A percentile compares a stretch with the other conserved stretches of the same genome.
These are phyloP conservation scores for Diplocarpon rosae DNA, from an alignment of 2,329 filamentous ascomycete genomes.

Conservation along the genomic window DNA sequence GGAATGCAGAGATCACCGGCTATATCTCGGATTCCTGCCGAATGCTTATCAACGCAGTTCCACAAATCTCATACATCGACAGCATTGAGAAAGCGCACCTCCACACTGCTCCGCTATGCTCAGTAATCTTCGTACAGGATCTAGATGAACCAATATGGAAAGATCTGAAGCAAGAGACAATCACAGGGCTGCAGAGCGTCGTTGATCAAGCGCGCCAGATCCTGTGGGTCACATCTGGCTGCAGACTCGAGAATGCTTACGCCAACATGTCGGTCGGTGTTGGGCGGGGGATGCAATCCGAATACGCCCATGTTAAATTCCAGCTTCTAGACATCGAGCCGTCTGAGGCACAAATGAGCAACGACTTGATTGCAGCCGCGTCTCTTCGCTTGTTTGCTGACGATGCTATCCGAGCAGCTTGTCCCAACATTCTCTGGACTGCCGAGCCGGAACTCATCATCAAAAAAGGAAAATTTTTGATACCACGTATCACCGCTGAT, in stretches of 20 bases:
- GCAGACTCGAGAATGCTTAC: conserved; percentile 6
- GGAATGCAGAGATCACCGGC: conserved; percentile 3
- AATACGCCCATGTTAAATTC: conserved; percentile 7
- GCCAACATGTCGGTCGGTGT: conserved; percentile 9
- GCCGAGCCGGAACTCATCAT: conserved; percentile 7
- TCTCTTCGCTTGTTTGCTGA: conserved; percentile 6
- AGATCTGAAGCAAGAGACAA: conserved; percentile 5
- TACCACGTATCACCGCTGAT: conserved; percentile 6
- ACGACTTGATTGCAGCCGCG: conserved; percentile 7
- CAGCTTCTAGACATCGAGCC: conserved; percentile 8
- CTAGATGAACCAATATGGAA: conserved; percentile 7
- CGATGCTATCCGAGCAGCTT: conserved; percentile 5
- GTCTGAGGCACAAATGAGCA: conserved; percentile 5
- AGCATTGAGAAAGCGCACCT: conserved; percentile 3
- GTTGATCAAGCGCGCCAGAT: conserved; percentile 6
- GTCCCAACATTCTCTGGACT: conserved; percentile 7
- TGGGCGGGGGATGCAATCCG: conserved; percentile 8
- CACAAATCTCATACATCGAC: conserved; percentile 3
- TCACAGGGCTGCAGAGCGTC: conserved; percentile 3
- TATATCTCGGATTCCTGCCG: conserved; percentile 3
- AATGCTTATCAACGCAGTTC: conserved; percentile 1
- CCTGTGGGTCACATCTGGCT: conserved; percentile 8
- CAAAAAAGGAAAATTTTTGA: conserved; percentile 6
- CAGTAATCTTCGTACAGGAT: conserved; percentile 6
- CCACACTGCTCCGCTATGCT: background rate